phyloP scores from a whole-genome alignment of 371 early-diverging fungal species.

The Mycotypha africana region DNA sequence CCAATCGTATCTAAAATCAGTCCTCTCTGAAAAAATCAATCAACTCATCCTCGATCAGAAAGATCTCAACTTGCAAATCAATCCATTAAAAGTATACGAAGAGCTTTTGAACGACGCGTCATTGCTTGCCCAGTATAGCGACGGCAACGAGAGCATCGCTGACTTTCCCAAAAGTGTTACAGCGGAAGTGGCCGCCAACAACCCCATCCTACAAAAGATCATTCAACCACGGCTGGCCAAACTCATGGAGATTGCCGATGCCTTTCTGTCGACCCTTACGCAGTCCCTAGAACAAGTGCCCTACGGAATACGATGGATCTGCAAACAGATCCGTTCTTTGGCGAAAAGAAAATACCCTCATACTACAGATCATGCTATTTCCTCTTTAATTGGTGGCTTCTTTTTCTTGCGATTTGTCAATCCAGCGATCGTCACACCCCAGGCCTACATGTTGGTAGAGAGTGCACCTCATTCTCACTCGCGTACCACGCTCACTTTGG shows the following conservation, averaged over 20 bases:
- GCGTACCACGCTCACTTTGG: conserved; percentile 76
- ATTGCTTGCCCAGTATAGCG: conserved; percentile 70
- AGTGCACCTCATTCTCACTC: conserved; percentile 67
- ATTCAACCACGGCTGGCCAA: conserved; percentile 68
- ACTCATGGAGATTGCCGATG: conserved; percentile 76
- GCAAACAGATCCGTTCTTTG: conserved; percentile 88
- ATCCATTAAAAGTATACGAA: conserved; percentile 81
- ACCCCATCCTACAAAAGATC: conserved; percentile 69
- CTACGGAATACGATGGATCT: conserved; percentile 95
- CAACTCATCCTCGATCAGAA: conserved; percentile 61
- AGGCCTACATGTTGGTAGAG: conserved; percentile 85
- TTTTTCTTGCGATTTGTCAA: conserved; percentile 92
- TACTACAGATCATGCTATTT: conserved; percentile 75
- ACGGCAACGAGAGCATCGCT: conserved; percentile 55
- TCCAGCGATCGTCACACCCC: conserved; percentile 92
- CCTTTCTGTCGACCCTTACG: conserved; percentile 77
- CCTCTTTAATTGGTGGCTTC: conserved; percentile 91
- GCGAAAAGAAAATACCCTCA: conserved; percentile 86
- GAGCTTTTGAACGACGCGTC: no score
- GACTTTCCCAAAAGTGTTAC: conserved; percentile 52
- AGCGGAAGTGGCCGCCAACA: conserved; percentile 64
- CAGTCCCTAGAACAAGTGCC: conserved; percentile 78
- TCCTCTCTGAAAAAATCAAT: conserved; percentile 78
- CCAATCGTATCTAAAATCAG: conserved; percentile 86
- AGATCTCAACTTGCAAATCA: conserved; percentile 83